These are phyloP conservation scores for Tetraselmis striata DNA, from an alignment of 139 green algal genomes.

Conservation along the genomic window DNA sequence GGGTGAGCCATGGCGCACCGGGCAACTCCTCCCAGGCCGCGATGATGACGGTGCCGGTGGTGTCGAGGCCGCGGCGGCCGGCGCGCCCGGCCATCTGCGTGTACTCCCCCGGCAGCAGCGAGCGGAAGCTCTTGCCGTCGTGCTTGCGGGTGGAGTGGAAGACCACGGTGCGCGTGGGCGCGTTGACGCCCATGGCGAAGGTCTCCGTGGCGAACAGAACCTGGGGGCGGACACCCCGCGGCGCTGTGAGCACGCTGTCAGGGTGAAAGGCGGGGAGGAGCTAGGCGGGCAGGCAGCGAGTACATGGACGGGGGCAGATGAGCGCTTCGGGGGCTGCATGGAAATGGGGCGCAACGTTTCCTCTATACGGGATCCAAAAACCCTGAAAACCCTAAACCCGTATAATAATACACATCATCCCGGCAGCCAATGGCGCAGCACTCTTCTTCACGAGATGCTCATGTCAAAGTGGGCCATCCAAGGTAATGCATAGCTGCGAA, in stretches of 20 bases:
- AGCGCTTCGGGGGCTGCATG: neutral
- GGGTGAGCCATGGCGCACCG: constrained; percentile 21
- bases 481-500: neutral
- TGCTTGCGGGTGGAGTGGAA: constrained; percentile 87
- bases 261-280: neutral
- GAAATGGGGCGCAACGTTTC: too few species aligned
- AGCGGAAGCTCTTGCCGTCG: constrained; percentile 77
- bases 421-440: too few species aligned
- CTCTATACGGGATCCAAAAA: too few species aligned
- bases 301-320: neutral
- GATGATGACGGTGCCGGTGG: constrained; percentile 85
- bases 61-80: constrained; percentile 77
- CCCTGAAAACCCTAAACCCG: too few species aligned
- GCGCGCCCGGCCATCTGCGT: constrained; percentile 93
- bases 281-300: neutral
- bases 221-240: constrained; percentile 10
- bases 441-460: neutral
- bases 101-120: constrained; percentile 83
- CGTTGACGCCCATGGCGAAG: constrained; percentile 98
- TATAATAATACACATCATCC: too few species aligned
- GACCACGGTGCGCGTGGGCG: constrained; percentile 83
- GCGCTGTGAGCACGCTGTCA: neutral
- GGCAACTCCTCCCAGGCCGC: constrained; percentile 68
- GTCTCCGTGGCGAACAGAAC: constrained; percentile 94
- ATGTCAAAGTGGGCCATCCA: too few species aligned